A percentile compares a stretch with the other conserved stretches of the same genome.
Evolutionary conservation across 495 filamentous ascomycete species (phyloP).

Genomic region (Aspergillus panamensis): DNA sequence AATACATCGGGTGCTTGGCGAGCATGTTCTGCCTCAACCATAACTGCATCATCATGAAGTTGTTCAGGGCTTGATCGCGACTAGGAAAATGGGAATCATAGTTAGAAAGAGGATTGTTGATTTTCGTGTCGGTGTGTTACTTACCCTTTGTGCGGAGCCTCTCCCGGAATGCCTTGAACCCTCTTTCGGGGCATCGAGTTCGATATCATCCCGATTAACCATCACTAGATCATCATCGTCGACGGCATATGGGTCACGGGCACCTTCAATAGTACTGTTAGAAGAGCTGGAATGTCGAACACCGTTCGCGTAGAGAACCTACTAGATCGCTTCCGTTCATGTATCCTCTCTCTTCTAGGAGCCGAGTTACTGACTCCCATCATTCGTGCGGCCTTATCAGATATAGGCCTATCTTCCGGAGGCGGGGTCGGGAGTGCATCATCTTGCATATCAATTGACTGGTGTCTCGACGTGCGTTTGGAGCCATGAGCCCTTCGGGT

Average conservation of each 20-base stretch:
- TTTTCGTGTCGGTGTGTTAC: background rate
- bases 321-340: conserved; percentile 42
- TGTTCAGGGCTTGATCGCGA: conserved; percentile 30
- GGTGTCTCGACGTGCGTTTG: conserved; percentile 41
- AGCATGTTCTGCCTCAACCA: conserved; percentile 45
- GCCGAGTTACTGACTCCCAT: conserved; percentile 49
- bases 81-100: conserved; percentile 17
- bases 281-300: conserved; percentile 6
- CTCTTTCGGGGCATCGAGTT: conserved; percentile 41
- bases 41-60: conserved; percentile 43
- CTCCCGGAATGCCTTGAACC: conserved; percentile 34
- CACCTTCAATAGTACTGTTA: conserved; percentile 24
- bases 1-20: conserved; percentile 35
- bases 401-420: conserved; percentile 48
- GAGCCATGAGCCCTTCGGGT: conserved; percentile 40
- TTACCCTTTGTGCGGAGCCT: conserved; percentile 40
- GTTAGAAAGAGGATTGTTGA: background rate
- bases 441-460: conserved; percentile 50
- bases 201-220: conserved; percentile 47
- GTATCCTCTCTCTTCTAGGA: conserved; percentile 35
- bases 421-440: conserved; percentile 50
- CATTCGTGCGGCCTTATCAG: conserved; percentile 57
- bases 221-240: conserved; percentile 59
- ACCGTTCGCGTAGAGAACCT: conserved; percentile 12
- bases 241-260: conserved; percentile 56